Conservation (phyloP, 78 protist genomes). For the Creolimax fragrantissima region DNA sequence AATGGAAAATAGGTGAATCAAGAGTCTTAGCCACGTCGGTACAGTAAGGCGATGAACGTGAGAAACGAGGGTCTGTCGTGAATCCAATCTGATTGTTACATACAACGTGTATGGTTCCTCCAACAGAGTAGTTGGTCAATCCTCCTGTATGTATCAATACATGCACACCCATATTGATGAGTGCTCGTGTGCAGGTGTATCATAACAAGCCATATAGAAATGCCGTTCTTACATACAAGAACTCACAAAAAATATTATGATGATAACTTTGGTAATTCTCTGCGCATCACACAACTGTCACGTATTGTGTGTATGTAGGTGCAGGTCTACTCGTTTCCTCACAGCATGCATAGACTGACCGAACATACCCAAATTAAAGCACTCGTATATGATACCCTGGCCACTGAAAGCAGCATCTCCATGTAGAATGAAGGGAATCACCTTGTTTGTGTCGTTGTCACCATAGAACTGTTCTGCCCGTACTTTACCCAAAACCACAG, state of each 20-base stretch:
- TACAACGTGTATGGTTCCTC: conserved; percentile 91
- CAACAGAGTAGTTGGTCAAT: conserved; percentile 69
- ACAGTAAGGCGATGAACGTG: conserved; percentile 77
- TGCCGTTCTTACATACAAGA: no score
- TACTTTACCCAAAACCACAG: conserved; percentile 89
- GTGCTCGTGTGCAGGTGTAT: no score
- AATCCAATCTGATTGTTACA: conserved; percentile 95
- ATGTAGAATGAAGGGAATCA: conserved; percentile 60
- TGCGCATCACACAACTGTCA: no score
- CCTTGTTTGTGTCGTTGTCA: conserved; percentile 9
- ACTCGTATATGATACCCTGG: conserved; percentile 83
- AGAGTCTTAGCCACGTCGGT: conserved; percentile 42
- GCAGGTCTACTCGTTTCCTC: no score
- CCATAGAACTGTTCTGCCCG: conserved; percentile 75
- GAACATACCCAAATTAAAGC: conserved; percentile 48
- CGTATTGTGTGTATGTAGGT: no score
- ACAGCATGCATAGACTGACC: no score
- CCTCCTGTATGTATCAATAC: conserved; percentile 8
- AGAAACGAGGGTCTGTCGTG: conserved; percentile 85
- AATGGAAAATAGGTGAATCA: conserved; percentile 92
- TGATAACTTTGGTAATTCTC: no score
- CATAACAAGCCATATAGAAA: no score
- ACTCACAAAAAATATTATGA: no score
- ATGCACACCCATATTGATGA: no score
- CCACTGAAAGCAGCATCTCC: conserved; percentile 97